Conservation (phyloP, 768 basidiomycete genomes). For the Clavaria fumosa region DNA sequence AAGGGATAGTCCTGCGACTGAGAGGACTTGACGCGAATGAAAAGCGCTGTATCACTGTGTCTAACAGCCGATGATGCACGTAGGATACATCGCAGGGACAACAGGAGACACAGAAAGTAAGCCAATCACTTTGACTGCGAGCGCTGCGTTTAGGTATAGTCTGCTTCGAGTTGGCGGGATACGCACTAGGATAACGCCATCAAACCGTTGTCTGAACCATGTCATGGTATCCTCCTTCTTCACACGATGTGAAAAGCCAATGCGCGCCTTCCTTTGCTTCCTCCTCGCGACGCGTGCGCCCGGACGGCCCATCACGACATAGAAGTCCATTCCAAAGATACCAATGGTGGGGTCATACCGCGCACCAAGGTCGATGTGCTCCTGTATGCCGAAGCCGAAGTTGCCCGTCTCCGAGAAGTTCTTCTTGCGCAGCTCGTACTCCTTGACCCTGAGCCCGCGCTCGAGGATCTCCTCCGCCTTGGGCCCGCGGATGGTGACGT, state of each 20-base stretch:
- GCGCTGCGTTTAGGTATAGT: neutral
- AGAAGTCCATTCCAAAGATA: conserved; percentile 99
- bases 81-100: neutral
- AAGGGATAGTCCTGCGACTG: too few relatives aligned
- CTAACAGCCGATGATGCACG: neutral
- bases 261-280: conserved; percentile 73
- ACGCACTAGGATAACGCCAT: conserved; percentile 88
- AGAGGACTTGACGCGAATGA: too few relatives aligned
- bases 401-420: conserved; percentile 99
- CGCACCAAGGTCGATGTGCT: conserved; percentile 98
- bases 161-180: too few relatives aligned
- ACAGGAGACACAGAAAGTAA: neutral
- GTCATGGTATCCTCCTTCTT: conserved; percentile 93
- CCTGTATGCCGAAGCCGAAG: conserved; percentile 98
- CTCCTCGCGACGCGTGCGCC: conserved; percentile 83
- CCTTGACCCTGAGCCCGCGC: conserved; percentile 98
- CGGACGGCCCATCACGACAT: conserved; percentile 92
- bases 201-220: conserved; percentile 99
- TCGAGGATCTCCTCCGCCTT: conserved; percentile 99
- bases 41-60: too few relatives aligned
- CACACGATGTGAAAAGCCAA: conserved; percentile 83
- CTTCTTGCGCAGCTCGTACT: conserved; percentile 92
- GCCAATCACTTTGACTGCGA: conserved; percentile 1
- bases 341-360: conserved; percentile 97
- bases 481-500: conserved; percentile 97